A percentile compares a stretch with the other conserved stretches of the same genome.
Conservation (phyloP, 306 rosid species). For the Vigna reflexopilosa region DNA sequence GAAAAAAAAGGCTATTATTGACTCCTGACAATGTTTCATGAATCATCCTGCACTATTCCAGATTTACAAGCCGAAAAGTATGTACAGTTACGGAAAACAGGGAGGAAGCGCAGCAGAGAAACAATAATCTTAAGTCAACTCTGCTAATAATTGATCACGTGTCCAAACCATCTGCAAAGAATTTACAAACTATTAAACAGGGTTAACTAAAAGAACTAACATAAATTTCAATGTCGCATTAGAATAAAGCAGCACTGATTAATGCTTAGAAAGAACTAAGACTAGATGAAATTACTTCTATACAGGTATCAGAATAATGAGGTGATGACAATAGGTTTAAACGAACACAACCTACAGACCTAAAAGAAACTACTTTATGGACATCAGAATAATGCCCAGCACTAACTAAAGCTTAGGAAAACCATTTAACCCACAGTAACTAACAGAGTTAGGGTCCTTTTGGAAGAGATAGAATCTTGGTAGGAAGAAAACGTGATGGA, state of each 20-base stretch:
- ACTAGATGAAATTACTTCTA: conserved; percentile 10
- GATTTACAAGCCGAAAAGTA: conserved; percentile 59
- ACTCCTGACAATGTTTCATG: conserved; percentile 40
- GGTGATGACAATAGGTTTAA: neutral
- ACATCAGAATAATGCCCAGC: neutral
- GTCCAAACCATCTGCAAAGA: conserved; percentile 58
- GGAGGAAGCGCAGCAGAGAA: conserved; percentile 43
- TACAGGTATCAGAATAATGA: conserved; percentile 15
- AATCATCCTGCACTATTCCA: conserved; percentile 46
- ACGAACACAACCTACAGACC: conserved; percentile 12
- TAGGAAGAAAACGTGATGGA: neutral
- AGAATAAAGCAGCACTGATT: neutral
- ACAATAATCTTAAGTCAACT: conserved; percentile 42
- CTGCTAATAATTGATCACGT: conserved; percentile 34
- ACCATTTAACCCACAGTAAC: conserved; percentile 5
- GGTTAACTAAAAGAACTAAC: conserved; percentile 28
- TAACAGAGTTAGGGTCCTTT: neutral
- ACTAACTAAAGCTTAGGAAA: conserved; percentile 1
- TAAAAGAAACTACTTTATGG: conserved; percentile 10
- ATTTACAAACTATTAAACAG: conserved; percentile 37
- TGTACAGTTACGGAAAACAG: conserved; percentile 53
- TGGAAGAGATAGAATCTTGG: neutral
- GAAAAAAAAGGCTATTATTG: conserved; percentile 36
- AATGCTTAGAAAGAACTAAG: conserved; percentile 7
- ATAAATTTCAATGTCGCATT: neutral